Base-by-base conservation (phyloP, 2,329 filamentous ascomycete genomes). In the Colletotrichum sp. region DNA sequence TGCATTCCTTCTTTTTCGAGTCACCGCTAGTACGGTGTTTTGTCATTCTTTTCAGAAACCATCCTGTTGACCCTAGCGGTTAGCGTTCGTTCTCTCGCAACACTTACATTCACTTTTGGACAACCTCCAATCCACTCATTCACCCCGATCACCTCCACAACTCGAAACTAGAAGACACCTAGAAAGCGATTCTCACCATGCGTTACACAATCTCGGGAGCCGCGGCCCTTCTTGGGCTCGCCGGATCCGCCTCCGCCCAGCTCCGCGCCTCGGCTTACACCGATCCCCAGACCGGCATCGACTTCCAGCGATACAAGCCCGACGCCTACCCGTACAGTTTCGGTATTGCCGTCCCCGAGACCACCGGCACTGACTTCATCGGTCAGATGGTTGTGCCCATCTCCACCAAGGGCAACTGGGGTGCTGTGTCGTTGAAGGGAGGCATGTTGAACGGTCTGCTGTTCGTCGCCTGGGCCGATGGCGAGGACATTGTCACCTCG, bases 291-390 rank as follows among this genome's bases (percentile, higher is more conserved):
- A 89, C 88, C 4, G 86, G 86, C 28, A 90, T 90, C 74, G 70
- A 76, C 64, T 76, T 76, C 69, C 73, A 76, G 57, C 32, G 59
- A 8, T 76, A 69, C 73, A 57, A 69, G 70, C 70, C 73, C 44
- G 32, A 55, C 7, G 78, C 78, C 63, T 78, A 77, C 52, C 86
- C 85, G 28, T 90, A 84, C 80, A 84, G 80, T 30, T 88, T 90
- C 71, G 89, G 89, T 79, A 84, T 92, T 52, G 89, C 88, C 2
- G 80, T 91, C 3, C 89, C 90, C 2, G 84, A 89, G 76, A 87
- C 83, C 13, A 82, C 87, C 16, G 85, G 82, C 2, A 86, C 85
- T 13, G 90, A 92, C 80, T 87, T 92, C 78, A 90, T 92, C 75
- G 88, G 87, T 9, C 88, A 91, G 79, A 85, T 92, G 60, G 86